Percentiles rank a stretch among this genome's conserved stretches.
These are phyloP conservation scores for Oryza nivara DNA, from an alignment of 176 grass and related monocot genomes.

Conservation along the genomic window DNA sequence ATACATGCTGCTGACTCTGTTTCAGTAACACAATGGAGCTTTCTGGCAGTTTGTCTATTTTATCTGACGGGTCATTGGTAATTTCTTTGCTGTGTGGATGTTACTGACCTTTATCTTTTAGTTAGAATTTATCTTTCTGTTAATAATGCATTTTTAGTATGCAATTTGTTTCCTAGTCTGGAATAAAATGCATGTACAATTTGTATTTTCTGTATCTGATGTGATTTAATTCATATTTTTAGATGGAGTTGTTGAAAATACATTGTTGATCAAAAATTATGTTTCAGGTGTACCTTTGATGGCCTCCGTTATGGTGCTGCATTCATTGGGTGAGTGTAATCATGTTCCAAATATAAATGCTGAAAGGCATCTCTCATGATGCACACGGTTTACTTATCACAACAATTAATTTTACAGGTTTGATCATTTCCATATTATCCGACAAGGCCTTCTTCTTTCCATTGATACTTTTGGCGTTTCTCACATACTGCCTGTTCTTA, in stretches of 20 bases:
- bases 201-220: slow-evolving; percentile 20
- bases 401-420: slow-evolving; percentile 64
- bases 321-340: slow-evolving; percentile 80
- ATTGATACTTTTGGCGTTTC: slow-evolving; percentile 95
- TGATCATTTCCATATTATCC: slow-evolving; percentile 88
- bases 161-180: slow-evolving; percentile 11
- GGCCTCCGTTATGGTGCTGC: slow-evolving; percentile 94
- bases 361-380: slow-evolving; percentile 16
- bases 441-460: slow-evolving; percentile 82
- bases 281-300: slow-evolving; percentile 93
- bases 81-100: slow-evolving; percentile 38
- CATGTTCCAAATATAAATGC: slow-evolving; percentile 11
- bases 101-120: slow-evolving; percentile 21
- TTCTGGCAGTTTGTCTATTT: slow-evolving; percentile 88
- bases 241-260: slow-evolving; percentile 14
- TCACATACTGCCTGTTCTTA: slow-evolving; percentile 81
- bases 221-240: slow-evolving; percentile 17
- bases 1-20: slow-evolving; percentile 58
- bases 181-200: not conserved
- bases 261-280: slow-evolving; percentile 33
- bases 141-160: not conserved
- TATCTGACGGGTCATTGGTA: slow-evolving; percentile 96
- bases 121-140: not conserved
- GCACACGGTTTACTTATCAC: slow-evolving; percentile 31
- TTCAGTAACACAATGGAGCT: slow-evolving; percentile 81